These are phyloP conservation scores for Globisporangium echinulatum DNA, from an alignment of 352 stramenopile species.

Conservation along the genomic window DNA sequence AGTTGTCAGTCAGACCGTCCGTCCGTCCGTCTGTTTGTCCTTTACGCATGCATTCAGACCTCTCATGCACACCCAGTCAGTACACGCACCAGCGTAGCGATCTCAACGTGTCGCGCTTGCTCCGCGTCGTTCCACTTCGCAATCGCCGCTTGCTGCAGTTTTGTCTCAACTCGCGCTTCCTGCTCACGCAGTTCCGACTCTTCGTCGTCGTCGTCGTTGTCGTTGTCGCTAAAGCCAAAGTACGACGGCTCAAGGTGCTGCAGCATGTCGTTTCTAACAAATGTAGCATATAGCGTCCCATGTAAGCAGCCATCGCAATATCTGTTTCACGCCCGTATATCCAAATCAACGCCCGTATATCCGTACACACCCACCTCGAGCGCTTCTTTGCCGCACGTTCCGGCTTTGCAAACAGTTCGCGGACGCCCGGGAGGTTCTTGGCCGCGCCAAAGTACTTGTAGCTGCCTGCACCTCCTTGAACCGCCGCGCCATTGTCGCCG, in stretches of 20 bases:
- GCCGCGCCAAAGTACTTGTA: conserved; percentile 98
- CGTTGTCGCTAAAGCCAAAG: conserved; percentile 67
- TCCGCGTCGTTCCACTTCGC: conserved; percentile 50
- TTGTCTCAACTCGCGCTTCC: conserved; percentile 39
- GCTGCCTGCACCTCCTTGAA: conserved; percentile 54
- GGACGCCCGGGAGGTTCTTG: conserved; percentile 94
- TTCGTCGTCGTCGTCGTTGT: conserved; percentile 31
- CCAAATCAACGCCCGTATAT: neutral
- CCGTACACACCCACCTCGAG: conserved; percentile 16
- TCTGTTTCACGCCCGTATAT: neutral
- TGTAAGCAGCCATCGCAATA: neutral
- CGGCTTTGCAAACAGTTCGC: conserved; percentile 91
- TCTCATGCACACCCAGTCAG: neutral
- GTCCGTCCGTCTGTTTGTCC: neutral
- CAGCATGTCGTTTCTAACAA: conserved; percentile 74
- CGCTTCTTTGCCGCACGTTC: conserved; percentile 51
- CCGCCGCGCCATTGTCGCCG: conserved; percentile 58
- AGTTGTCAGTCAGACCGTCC: neutral
- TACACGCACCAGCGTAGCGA: conserved; percentile 26
- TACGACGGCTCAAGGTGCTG: conserved; percentile 88
- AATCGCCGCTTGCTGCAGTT: conserved; percentile 40
- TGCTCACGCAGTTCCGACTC: conserved; percentile 22
- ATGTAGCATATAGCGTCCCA: neutral
- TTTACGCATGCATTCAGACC: neutral
- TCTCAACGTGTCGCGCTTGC: conserved; percentile 27